These are phyloP conservation scores for Carpinus viminea DNA, from an alignment of 306 rosid species.

Conservation along the genomic window DNA sequence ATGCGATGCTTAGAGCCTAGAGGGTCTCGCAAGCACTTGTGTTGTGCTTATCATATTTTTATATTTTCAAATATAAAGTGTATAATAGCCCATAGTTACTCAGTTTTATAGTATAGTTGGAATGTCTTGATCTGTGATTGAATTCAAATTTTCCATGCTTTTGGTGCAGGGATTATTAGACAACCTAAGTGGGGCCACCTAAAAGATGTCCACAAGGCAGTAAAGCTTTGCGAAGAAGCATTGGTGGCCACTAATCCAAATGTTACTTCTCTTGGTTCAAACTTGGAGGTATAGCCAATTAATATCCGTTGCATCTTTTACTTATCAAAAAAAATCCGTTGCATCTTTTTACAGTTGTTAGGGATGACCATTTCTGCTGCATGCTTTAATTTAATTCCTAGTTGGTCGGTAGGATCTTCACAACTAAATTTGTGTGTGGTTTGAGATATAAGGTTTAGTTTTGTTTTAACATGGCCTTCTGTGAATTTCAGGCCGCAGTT, in stretches of 20 bases:
- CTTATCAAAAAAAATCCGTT: too few relatives aligned
- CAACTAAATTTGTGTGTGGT: constrained; percentile 6
- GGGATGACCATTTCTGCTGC: constrained; percentile 2
- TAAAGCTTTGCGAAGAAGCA: constrained; percentile 84
- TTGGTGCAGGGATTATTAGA: constrained; percentile 68
- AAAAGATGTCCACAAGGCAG: constrained; percentile 78
- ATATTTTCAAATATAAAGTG: not conserved
- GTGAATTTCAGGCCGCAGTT: constrained; percentile 65
- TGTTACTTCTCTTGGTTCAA: constrained; percentile 62
- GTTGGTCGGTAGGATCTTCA: not conserved
- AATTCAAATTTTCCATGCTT: constrained; percentile 16
- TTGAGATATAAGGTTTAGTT: not conserved
- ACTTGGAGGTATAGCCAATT: constrained; percentile 62
- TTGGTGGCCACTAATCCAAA: constrained; percentile 76
- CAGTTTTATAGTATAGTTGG: not conserved
- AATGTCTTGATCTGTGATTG: not conserved
- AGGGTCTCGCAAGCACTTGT: constrained; percentile 2
- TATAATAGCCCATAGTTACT: constrained; percentile 1
- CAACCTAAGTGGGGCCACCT: constrained; percentile 99
- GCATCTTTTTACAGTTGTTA: constrained; percentile 4
- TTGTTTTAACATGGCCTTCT: constrained; percentile 10
- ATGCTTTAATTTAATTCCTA: not conserved
- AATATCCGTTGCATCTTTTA: not conserved
- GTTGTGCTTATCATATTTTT: constrained; percentile 14
- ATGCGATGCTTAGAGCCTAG: constrained; percentile 7